Base-by-base conservation (phyloP, 805 yeast species). In the Jamesozyma jinghongensis region DNA sequence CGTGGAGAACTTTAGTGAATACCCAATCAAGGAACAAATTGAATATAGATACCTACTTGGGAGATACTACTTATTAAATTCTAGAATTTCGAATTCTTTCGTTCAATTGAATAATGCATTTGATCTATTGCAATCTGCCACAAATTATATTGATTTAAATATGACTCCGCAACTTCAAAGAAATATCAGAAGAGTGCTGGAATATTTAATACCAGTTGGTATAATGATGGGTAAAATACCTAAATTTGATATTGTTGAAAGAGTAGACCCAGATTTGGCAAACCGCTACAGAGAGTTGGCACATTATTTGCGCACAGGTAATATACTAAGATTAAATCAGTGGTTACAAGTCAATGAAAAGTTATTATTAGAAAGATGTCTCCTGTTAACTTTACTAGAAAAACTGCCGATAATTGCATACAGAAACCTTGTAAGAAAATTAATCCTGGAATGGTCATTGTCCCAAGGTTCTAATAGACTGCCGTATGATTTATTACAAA, bases 81-180 rank as follows among this genome's bases (percentile, higher is more conserved):
- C 70, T 41, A 75, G 75, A 47, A 59, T 79, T 14, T 61, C 66
- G 3, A 71, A 72, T 40, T 71, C 79, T 3, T 74, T 67, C 49
- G 57, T 60, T 26, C 83, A 81, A 52, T 61, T 81, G 28, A 50
- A 57, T n/a, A 74, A 77, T 75, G 73, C 84, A 31, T 73, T 71
- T 36, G 43, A 50, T 3, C 59, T 67, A 34, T 63, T 59, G 19
- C 27, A 44, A 12, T 26, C 73, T 37, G 67, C 68, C 0, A 32
- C 54, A 3, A 38, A 49, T 12, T 22, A 36, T 12, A 30, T 40
- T 8, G 36, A 41, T 17, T 13, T 41, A 2, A 20, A 41, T n/a
- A 26, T 30, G 16, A 19, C 30, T 3, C 42, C 39, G 1, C 27
- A 36, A 16, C 34, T 48, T 12, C 40, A 38, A 22, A 43, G 50